These are phyloP conservation scores for Laburnicola sp. DNA, from an alignment of 2,329 filamentous ascomycete genomes.

Conservation along the genomic window DNA sequence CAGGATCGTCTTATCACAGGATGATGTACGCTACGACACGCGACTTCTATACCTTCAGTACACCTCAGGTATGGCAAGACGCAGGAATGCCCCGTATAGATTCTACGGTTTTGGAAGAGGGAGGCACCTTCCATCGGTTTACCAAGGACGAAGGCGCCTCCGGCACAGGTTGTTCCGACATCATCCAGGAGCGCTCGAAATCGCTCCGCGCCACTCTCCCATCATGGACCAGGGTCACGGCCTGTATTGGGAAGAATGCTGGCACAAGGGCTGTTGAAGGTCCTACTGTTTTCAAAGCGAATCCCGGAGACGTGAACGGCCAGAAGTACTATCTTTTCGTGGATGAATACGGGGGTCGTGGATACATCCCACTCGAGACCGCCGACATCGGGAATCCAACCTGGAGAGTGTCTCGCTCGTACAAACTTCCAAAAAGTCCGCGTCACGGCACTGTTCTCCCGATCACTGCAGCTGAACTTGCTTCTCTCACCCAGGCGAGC, in stretches of 20 bases:
- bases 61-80: conserved; percentile 56
- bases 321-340: conserved; percentile 61
- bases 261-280: conserved; percentile 56
- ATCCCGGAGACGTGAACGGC: conserved; percentile 54
- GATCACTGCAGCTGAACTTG: conserved; percentile 53
- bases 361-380: conserved; percentile 59
- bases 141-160: conserved; percentile 59
- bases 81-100: conserved; percentile 57
- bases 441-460: conserved; percentile 60
- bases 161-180: conserved; percentile 57
- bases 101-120: conserved; percentile 54
- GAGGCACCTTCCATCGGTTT: conserved; percentile 55
- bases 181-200: conserved; percentile 57
- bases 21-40: conserved; percentile 58
- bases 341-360: conserved; percentile 56
- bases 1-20: conserved; percentile 53
- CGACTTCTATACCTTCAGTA: conserved; percentile 56
- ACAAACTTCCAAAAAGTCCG: conserved; percentile 54
- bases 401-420: conserved; percentile 54
- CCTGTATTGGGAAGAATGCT: conserved; percentile 57
- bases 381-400: conserved; percentile 52
- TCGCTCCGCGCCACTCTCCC: conserved; percentile 48
- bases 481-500: conserved; percentile 30
- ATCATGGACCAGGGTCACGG: conserved; percentile 51
- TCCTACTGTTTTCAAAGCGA: conserved; percentile 57